phyloP scores from a whole-genome alignment of 257 asterid genomes.

The Mitragyna speciosa region DNA sequence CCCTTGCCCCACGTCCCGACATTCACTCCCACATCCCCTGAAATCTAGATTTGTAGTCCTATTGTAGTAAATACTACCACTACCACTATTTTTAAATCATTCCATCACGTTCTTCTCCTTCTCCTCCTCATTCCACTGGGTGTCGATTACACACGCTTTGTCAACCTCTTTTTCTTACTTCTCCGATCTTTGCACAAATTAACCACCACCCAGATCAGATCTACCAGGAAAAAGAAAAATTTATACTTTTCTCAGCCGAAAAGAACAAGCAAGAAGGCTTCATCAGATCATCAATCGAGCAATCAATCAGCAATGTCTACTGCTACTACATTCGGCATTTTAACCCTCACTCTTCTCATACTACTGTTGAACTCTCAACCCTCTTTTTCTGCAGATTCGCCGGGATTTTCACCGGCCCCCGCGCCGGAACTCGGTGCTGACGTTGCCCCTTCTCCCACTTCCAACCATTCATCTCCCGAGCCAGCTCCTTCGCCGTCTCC shows the following conservation, averaged over 20 bases:
- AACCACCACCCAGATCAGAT: too few species aligned
- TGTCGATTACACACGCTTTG: neutral
- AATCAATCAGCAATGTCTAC: constrained; percentile 14
- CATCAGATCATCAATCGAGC: too few species aligned
- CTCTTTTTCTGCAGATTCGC: constrained; percentile 30
- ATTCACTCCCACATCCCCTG: too few species aligned
- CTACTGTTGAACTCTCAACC: constrained; percentile 21
- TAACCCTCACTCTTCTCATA: constrained; percentile 29
- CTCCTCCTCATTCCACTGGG: neutral
- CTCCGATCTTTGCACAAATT: neutral
- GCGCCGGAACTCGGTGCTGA: constrained; percentile 40
- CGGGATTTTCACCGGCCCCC: constrained; percentile 45
- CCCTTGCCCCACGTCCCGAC: too few species aligned
- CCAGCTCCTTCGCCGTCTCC: constrained; percentile 5
- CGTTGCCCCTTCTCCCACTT: neutral
- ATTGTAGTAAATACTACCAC: too few species aligned
- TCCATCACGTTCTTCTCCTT: constrained; percentile 4
- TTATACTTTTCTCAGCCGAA: too few species aligned
- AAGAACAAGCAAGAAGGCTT: too few species aligned
- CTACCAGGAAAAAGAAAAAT: neutral
- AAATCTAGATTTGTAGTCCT: neutral
- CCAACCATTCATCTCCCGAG: neutral
- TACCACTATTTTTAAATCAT: constrained; percentile 1
- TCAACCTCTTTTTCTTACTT: constrained; percentile 13
- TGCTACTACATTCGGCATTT: constrained; percentile 5